Evolutionary conservation across 2,329 filamentous ascomycete genomes (phyloP), one percentile per base, ranked within the genome.

Genomic region (Ophiobolus disseminans): DNA sequence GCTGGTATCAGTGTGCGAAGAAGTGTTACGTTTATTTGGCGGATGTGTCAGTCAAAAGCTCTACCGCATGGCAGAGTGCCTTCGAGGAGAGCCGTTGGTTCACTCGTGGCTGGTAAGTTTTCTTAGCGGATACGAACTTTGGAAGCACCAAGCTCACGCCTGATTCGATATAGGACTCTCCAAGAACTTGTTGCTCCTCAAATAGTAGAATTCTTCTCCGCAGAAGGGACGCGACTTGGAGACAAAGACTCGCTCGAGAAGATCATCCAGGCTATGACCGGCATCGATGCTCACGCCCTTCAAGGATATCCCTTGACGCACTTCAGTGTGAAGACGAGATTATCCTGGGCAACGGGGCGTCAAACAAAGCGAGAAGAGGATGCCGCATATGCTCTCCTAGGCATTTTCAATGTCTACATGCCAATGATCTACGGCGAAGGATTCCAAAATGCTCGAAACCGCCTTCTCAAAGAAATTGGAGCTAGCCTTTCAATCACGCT

Each of bases 11-110:
- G 14, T 19, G 35, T 19, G 35, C 43, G 14, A 21, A 25, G 2
- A 19, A 16, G 25, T 46, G 43, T 26, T 46, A 46, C 25, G 35
- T 46, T 13, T 46, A 40, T 11, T 16, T 46, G 17, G 40, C 44
- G n/a, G 36, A 46, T 21, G 44, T 46, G 13, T 32, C 35, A 7
- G 11, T 7, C 7, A 26, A 26, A 11, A 11, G 19, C 14, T 38
- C 6, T 45, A 6, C 9, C n/a, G 30, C n/a, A 14, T 9, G 28
- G 14, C 28, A n/a, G 28, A 9, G 28, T 5, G 30, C 30, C 16
- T 32, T 32, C 4, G 16, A 3, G 3, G 4, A 32, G 7, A 32
- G 30, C 9, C 2, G 30, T 8, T 32, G 30, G 30, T 32, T 32
- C 9, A 14, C 30, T 2, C 30, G 30, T 5, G 30, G 30, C 7